These are phyloP conservation scores for Musa schizocarpa DNA, from an alignment of 176 grass and related monocot species.

Conservation along the genomic window DNA sequence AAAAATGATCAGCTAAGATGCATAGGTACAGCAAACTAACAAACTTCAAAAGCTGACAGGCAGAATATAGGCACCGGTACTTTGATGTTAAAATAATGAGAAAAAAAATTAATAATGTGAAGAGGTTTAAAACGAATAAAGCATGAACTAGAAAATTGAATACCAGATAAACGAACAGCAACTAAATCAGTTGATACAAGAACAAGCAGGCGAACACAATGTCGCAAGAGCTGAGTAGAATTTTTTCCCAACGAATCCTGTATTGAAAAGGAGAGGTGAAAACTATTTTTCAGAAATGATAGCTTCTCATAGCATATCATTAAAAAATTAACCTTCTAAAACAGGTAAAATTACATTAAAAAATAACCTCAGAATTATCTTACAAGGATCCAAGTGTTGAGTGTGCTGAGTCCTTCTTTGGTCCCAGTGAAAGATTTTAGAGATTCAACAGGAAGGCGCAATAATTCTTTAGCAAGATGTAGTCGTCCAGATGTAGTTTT, in stretches of 20 bases:
- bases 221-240: constrained; percentile 85
- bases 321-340: background rate
- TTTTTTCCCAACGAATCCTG: constrained; percentile 97
- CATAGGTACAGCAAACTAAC: background rate
- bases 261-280: constrained; percentile 16
- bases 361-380: constrained; percentile 26
- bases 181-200: constrained; percentile 82
- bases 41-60: background rate
- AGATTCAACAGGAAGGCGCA: constrained; percentile 51
- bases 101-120: constrained; percentile 4
- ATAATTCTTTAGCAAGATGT: constrained; percentile 78
- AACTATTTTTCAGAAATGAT: background rate
- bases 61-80: background rate
- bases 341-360: constrained; percentile 12
- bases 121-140: background rate
- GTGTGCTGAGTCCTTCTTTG: constrained; percentile 71
- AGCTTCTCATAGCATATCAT: background rate
- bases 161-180: constrained; percentile 90
- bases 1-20: background rate
- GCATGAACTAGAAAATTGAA: constrained; percentile 8
- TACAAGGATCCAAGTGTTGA: constrained; percentile 98
- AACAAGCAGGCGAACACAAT: constrained; percentile 86
- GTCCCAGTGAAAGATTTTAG: constrained; percentile 90
- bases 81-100: constrained; percentile 6
- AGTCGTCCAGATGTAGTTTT: constrained; percentile 86